Percentiles rank a stretch among this genome's conserved stretches.
phyloP scores from a whole-genome alignment of 352 stramenopile species.

The Globisporangium ultimum region DNA sequence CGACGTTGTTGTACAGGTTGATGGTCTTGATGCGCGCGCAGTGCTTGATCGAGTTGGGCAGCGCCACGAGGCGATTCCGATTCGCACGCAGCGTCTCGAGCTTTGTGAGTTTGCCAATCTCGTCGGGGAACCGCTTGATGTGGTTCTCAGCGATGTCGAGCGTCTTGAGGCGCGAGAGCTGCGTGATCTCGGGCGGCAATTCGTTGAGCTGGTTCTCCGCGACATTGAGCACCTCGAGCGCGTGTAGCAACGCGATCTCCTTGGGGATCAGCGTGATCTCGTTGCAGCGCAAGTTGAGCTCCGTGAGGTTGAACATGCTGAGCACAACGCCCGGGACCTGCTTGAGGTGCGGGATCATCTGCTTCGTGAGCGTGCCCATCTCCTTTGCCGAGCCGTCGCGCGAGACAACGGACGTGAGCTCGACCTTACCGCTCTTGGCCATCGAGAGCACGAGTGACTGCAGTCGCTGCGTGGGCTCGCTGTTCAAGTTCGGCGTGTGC shows the following conservation, averaged over 20 bases:
- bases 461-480: constrained; percentile 24
- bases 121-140: constrained; percentile 40
- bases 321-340: constrained; percentile 59
- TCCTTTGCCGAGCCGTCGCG: constrained; percentile 31
- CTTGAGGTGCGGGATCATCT: constrained; percentile 41
- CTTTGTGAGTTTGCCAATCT: constrained; percentile 42
- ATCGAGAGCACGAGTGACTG: constrained; percentile 52
- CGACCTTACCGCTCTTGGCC: constrained; percentile 40
- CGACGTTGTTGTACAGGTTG: constrained; percentile 80
- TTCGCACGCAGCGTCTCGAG: constrained; percentile 55
- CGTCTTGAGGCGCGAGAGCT: constrained; percentile 42
- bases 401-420: constrained; percentile 58
- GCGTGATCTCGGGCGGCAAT: constrained; percentile 41
- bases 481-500: constrained; percentile 25
- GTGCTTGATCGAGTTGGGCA: constrained; percentile 46
- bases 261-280: constrained; percentile 51
- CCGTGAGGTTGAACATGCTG: constrained; percentile 48
- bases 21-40: constrained; percentile 53
- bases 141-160: constrained; percentile 61
- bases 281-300: constrained; percentile 68
- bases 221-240: constrained; percentile 43
- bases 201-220: constrained; percentile 61
- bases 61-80: constrained; percentile 43
- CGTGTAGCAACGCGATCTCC: constrained; percentile 47
- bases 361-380: constrained; percentile 46